These are phyloP conservation scores for Phyllosticta paracitricarpa DNA, from an alignment of 2,329 filamentous ascomycete genomes.

Conservation along the genomic window DNA sequence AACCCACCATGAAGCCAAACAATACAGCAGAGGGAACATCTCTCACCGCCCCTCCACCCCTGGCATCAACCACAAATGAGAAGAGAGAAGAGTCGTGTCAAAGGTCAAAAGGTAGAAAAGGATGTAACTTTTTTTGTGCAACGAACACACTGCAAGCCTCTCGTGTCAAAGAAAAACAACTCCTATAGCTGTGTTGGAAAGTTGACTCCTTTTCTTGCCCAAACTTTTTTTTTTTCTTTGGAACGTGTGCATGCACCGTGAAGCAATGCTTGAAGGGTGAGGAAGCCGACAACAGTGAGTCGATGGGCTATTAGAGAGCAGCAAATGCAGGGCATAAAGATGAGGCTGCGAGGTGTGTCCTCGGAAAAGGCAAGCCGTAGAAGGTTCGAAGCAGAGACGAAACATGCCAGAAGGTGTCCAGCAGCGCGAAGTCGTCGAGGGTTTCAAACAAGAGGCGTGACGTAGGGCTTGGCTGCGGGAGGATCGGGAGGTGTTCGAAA, in stretches of 20 bases:
- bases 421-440: not conserved
- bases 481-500: not conserved
- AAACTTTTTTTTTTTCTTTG: not conserved
- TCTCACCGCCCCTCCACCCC: not conserved
- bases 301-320: not conserved
- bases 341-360: not conserved
- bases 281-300: not conserved
- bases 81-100: not conserved
- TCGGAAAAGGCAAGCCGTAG: not conserved
- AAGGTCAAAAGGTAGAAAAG: not conserved
- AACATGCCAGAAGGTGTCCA: not conserved
- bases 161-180: not conserved
- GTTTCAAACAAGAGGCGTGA: not conserved
- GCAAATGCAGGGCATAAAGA: not conserved
- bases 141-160: constrained; percentile 1
- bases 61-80: not conserved
- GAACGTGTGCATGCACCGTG: not conserved
- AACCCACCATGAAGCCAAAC: constrained; percentile 5
- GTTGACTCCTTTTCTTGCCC: not conserved
- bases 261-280: not conserved
- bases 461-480: not conserved
- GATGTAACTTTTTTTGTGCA: constrained; percentile 1
- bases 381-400: not conserved
- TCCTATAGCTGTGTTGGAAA: not conserved
- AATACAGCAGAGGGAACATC: constrained; percentile 2